Base-by-base conservation (phyloP, 768 basidiomycete species). In the Coprinopsis sp. region DNA sequence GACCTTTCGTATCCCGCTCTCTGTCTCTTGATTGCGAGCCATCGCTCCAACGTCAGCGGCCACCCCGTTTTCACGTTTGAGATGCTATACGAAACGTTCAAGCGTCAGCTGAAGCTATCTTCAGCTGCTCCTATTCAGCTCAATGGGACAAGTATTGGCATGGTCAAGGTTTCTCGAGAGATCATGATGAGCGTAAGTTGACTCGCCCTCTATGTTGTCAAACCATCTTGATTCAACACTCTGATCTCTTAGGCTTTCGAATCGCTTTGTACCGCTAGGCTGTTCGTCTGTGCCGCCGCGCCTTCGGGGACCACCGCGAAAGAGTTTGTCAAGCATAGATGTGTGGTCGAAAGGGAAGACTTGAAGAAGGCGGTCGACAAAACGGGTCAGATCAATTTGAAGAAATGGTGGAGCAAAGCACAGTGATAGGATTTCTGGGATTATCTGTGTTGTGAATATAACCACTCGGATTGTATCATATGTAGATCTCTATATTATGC, bases 21-120 rank as follows among this genome's bases (percentile, higher is more conserved):
- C 16, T 92, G 90, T 58, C 73, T 95, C 24, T 75, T 96, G 33
- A 84, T 98, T 49, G 87, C 93, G n/a, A 76, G 82, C 12, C 75
- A 82, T 57, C 94, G 96, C 58, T 73, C 81, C 3, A 68, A 81
- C 21, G 83, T 82, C 8, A 79, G 81, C 5, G 93, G 93, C 0
- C 84, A 92, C 49, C 73, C 85, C 16, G 67, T 68, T 12, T 82
- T 96, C 64, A 97, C 89, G 24, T 95, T 98, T 59, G 91, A 94
- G 56, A 91, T 94, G 83, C 76, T 95, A 6, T 76, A 86, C 51
- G 87, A 90, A 43, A 72, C 74, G 25, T 92, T 93, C 60, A 78
- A 81, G 18, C 77, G 82, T 51, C 86, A 89, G 64, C 75, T 87
- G 16, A 80, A 84, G 18, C 73, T 81, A 18, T 85, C 87, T 5